phyloP scores from a whole-genome alignment of 2,329 filamentous ascomycete genomes.

The Ophiostoma himal-ulmi region DNA sequence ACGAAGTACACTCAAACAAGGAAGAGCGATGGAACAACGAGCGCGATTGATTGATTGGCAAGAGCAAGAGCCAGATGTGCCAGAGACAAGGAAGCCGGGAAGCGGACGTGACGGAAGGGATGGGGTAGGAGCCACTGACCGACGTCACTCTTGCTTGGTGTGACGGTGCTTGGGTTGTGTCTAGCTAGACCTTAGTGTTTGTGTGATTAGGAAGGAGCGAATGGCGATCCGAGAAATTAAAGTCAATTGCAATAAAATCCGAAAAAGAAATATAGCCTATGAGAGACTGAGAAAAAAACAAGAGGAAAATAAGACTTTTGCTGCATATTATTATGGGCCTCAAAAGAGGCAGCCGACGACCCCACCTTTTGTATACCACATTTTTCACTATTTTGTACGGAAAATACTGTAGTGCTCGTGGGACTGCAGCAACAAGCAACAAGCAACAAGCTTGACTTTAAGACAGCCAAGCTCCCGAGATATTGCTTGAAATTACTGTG shows the following conservation, averaged over 20 bases:
- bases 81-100: slow-evolving; percentile 8
- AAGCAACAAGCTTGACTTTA: neutral
- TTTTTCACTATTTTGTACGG: neutral
- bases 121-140: neutral
- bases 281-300: neutral
- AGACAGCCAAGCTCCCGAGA: neutral
- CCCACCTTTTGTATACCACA: neutral
- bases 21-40: neutral
- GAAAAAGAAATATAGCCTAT: neutral
- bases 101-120: slow-evolving; percentile 5
- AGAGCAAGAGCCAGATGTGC: neutral
- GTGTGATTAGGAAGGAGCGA: neutral
- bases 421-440: neutral
- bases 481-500: neutral
- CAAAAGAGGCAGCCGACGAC: slow-evolving; percentile 4
- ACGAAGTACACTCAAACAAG: neutral
- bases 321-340: neutral
- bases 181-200: no score
- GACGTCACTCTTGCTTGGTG: neutral
- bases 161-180: no score
- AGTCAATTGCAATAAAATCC: neutral
- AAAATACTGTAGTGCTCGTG: neutral
- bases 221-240: neutral
- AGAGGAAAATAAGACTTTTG: neutral
- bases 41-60: neutral